Evolutionary conservation across 2,329 filamentous ascomycete genomes (phyloP).

Genomic region (Apiospora rasikravindrae): DNA sequence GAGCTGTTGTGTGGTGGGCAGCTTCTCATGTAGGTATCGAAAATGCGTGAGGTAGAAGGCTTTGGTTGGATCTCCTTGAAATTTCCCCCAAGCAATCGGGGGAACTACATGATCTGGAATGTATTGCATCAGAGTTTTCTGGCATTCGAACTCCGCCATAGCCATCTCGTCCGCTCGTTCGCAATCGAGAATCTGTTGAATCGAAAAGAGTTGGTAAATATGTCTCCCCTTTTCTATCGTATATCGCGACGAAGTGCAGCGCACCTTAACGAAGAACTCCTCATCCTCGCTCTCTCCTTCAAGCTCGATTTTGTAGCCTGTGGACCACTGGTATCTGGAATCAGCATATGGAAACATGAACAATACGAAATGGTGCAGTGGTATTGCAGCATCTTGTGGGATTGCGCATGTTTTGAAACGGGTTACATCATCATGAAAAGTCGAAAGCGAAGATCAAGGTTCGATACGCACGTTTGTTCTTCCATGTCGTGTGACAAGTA

Average conservation of each 20-base stretch:
- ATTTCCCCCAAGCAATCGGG: background rate
- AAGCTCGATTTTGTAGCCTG: slow-evolving; percentile 26
- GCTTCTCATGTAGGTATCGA: slow-evolving; percentile 17
- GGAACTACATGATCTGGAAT: slow-evolving; percentile 11
- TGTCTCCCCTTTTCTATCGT: background rate
- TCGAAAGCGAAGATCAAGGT: background rate
- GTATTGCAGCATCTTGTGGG: background rate
- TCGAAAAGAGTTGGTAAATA: background rate
- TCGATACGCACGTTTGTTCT: slow-evolving; percentile 11
- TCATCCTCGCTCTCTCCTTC: slow-evolving; percentile 25
- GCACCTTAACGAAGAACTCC: slow-evolving; percentile 31
- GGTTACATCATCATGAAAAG: background rate
- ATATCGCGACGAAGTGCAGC: background rate
- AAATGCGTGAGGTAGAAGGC: slow-evolving; percentile 20
- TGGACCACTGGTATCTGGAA: slow-evolving; percentile 22
- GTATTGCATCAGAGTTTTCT: slow-evolving; percentile 2
- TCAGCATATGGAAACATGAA: background rate
- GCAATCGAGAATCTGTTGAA: slow-evolving; percentile 17
- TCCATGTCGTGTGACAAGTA: slow-evolving; percentile 24
- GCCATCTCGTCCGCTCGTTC: slow-evolving; percentile 19
- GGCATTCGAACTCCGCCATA: slow-evolving; percentile 19
- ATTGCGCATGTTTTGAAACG: background rate
- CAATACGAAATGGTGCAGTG: too few species aligned
- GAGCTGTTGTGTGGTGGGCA: slow-evolving; percentile 11
- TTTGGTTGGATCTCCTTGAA: background rate